phyloP scores from a whole-genome alignment of 1,139 yeast species.

The Blastobotrys petasosporus region DNA sequence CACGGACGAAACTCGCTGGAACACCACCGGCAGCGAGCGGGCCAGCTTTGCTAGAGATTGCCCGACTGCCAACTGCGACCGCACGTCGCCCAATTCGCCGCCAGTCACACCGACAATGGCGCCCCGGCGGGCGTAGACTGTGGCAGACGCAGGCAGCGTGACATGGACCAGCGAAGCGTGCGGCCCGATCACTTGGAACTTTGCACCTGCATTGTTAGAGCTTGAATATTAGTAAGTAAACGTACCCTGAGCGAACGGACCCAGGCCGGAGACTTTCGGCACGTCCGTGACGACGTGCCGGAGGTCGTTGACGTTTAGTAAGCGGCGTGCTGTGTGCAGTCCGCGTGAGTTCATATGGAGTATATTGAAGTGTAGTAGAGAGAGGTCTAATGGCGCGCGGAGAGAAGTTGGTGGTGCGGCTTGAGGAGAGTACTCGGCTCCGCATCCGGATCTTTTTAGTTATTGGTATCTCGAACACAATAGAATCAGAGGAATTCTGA shows the following conservation, averaged over 20 bases:
- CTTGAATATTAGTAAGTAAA: neutral
- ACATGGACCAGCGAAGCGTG: slow-evolving; percentile 42
- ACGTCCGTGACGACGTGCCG: neutral
- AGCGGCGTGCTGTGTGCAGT: slow-evolving; percentile 1
- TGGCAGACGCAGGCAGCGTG: slow-evolving; percentile 45
- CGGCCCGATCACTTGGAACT: slow-evolving; percentile 42
- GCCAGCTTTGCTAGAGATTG: slow-evolving; percentile 20
- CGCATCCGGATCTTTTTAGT: too few species aligned
- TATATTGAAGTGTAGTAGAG: too few species aligned
- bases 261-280: slow-evolving; percentile 8
- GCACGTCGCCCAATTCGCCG: slow-evolving; percentile 21
- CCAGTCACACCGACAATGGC: slow-evolving; percentile 46
- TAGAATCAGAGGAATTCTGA: too few species aligned
- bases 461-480: too few species aligned
- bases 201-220: slow-evolving; percentile 20
- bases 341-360: neutral
- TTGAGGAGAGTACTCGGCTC: too few species aligned
- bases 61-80: slow-evolving; percentile 19
- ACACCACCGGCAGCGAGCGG: slow-evolving; percentile 21
- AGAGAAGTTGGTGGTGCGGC: too few species aligned
- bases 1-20: slow-evolving; percentile 24
- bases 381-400: too few species aligned
- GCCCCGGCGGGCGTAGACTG: slow-evolving; percentile 41
- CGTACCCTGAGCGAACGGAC: slow-evolving; percentile 7
- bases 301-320: neutral